Conservation (phyloP, 352 stramenopile species). For the Phytopythium delawarense region DNA sequence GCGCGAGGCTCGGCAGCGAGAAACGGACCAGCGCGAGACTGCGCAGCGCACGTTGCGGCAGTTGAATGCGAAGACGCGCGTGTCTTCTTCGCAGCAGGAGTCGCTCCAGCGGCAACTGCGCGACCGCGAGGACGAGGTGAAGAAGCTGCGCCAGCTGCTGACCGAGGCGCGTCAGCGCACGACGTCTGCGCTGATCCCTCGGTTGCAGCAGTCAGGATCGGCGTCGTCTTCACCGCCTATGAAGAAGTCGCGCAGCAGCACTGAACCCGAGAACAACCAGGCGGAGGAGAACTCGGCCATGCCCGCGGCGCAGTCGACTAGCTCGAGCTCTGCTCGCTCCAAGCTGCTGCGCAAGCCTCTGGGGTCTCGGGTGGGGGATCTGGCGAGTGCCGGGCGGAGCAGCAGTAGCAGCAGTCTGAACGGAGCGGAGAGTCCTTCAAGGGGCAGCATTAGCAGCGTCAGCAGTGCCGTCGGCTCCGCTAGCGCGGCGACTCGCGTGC, state of each 20-base stretch:
- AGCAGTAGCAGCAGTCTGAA: constrained; percentile 4
- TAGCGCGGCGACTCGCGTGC: background rate
- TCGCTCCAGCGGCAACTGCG: constrained; percentile 57
- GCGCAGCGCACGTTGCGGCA: constrained; percentile 61
- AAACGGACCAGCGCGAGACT: constrained; percentile 63
- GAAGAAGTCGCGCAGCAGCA: constrained; percentile 39
- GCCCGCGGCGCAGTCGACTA: constrained; percentile 8
- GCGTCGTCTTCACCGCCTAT: constrained; percentile 30
- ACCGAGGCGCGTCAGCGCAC: constrained; percentile 68
- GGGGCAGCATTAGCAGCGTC: constrained; percentile 4
- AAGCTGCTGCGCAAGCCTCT: constrained; percentile 6
- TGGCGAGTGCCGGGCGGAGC: background rate
- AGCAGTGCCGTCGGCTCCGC: background rate
- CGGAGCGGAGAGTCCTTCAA: constrained; percentile 5
- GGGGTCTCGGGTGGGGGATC: background rate
- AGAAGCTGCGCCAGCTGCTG: constrained; percentile 67
- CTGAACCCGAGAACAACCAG: constrained; percentile 22
- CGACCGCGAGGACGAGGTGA: constrained; percentile 79
- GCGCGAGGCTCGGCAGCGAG: constrained; percentile 59
- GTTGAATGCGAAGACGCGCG: constrained; percentile 58
- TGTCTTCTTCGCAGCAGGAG: constrained; percentile 67
- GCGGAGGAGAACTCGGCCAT: constrained; percentile 23
- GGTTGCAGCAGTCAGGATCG: constrained; percentile 17
- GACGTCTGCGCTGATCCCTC: constrained; percentile 71
- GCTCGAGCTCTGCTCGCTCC: background rate